Conservation (phyloP, 108 stramenopile genomes). For the Pseudonitzschia delicatissima region DNA sequence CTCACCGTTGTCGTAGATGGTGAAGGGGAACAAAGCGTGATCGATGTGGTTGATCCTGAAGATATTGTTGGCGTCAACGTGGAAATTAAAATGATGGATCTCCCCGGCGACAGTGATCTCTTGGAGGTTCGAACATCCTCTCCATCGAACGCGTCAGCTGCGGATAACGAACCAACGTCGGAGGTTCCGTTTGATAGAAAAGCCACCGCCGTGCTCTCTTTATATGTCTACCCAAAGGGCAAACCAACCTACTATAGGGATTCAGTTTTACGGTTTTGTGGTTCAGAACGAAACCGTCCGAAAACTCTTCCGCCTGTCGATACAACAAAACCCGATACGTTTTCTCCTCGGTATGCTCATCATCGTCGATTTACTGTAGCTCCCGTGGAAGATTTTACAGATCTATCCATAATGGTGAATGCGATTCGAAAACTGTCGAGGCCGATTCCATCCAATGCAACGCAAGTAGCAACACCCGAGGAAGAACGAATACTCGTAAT, state of each 20-base stretch:
- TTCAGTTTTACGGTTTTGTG: constrained; percentile 28
- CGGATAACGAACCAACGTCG: constrained; percentile 35
- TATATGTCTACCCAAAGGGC: constrained; percentile 59
- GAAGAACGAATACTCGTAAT: constrained; percentile 37
- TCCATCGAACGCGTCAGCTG: background rate
- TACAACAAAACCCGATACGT: background rate
- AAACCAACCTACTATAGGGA: constrained; percentile 18
- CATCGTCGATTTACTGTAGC: constrained; percentile 47
- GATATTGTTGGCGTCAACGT: constrained; percentile 41
- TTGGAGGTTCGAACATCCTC: background rate
- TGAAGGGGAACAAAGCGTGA: constrained; percentile 9
- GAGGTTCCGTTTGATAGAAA: constrained; percentile 26
- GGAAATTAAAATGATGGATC: constrained; percentile 23
- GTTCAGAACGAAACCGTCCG: constrained; percentile 1
- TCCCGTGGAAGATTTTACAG: constrained; percentile 62
- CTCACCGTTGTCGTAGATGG: constrained; percentile 22
- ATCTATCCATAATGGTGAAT: constrained; percentile 39
- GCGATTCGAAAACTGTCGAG: constrained; percentile 47
- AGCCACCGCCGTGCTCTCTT: constrained; percentile 45
- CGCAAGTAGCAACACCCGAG: background rate
- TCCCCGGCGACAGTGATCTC: background rate
- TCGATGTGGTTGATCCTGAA: constrained; percentile 34
- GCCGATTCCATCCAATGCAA: background rate
- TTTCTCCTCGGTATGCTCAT: constrained; percentile 41
- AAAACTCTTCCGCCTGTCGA: constrained; percentile 9